A percentile compares a stretch with the other conserved stretches of the same genome.
Evolutionary conservation across 2,329 filamentous ascomycete genomes (phyloP).

Genomic region (Tolypocladium tundrense): DNA sequence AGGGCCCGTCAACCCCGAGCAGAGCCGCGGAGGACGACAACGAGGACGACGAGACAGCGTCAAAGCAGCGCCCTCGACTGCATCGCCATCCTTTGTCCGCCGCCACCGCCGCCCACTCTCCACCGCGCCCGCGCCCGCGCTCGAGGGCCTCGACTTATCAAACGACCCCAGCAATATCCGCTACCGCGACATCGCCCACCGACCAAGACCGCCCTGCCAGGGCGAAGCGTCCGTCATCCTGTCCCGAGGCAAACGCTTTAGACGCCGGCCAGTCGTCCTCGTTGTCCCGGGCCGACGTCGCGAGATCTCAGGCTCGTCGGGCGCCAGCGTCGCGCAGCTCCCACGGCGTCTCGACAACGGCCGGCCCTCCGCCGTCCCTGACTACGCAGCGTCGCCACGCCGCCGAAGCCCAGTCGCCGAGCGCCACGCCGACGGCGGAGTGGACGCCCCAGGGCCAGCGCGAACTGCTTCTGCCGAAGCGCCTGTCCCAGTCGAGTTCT

Average conservation of each 20-base stretch:
- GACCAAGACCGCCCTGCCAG: not conserved
- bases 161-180: not conserved
- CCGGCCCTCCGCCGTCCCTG: slow-evolving; percentile 19
- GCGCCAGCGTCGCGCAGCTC: slow-evolving; percentile 27
- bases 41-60: not conserved
- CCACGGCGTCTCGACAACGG: slow-evolving; percentile 20
- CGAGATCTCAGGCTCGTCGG: slow-evolving; percentile 25
- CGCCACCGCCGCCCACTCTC: not conserved
- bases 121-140: not conserved
- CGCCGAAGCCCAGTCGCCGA: slow-evolving; percentile 15
- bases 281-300: slow-evolving; percentile 13
- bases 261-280: slow-evolving; percentile 12
- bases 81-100: not conserved
- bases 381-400: slow-evolving; percentile 22
- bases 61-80: not conserved
- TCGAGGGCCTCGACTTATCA: not conserved
- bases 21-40: not conserved
- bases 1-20: slow-evolving; percentile 1
- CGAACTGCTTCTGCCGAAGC: slow-evolving; percentile 36
- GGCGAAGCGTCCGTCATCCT: slow-evolving; percentile 7
- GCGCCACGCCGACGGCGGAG: slow-evolving; percentile 11
- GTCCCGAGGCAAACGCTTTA: slow-evolving; percentile 9
- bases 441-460: slow-evolving; percentile 28
- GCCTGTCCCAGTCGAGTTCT: slow-evolving; percentile 24
- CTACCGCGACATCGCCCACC: slow-evolving; percentile 1